These are phyloP conservation scores for Lentinus tigrinus DNA, from an alignment of 768 basidiomycete species.

Conservation along the genomic window DNA sequence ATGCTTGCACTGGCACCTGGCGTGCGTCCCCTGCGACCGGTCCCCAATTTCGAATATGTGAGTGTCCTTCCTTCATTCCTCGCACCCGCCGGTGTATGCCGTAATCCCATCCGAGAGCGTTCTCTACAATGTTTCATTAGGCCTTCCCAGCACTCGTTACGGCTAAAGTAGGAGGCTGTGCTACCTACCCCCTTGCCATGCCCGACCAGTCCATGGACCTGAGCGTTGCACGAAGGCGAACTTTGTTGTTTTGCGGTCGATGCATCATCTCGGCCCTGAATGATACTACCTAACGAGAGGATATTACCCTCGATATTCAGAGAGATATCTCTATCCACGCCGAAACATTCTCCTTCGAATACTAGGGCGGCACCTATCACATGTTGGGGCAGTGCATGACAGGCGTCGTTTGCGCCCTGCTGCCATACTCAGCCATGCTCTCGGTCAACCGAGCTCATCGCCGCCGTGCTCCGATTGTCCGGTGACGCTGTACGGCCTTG, in stretches of 20 bases:
- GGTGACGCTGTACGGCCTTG: constrained; percentile 5
- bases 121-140: background rate
- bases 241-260: background rate
- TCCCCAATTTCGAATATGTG: background rate
- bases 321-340: background rate
- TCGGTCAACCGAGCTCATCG: background rate
- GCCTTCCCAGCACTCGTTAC: background rate
- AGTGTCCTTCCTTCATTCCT: background rate
- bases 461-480: background rate
- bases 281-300: too few relatives aligned
- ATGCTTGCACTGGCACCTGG: background rate
- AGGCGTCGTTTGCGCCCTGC: background rate
- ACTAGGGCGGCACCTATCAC: background rate
- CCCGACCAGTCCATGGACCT: background rate
- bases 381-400: constrained; percentile 4
- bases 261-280: too few relatives aligned
- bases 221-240: background rate
- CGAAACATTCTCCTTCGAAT: background rate
- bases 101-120: background rate
- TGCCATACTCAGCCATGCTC: background rate
- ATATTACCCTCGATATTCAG: too few relatives aligned
- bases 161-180: background rate
- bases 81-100: background rate
- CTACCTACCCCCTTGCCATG: background rate
- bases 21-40: background rate